Base-by-base conservation (phyloP, 139 green algal genomes). In the Gonium pectorale region DNA sequence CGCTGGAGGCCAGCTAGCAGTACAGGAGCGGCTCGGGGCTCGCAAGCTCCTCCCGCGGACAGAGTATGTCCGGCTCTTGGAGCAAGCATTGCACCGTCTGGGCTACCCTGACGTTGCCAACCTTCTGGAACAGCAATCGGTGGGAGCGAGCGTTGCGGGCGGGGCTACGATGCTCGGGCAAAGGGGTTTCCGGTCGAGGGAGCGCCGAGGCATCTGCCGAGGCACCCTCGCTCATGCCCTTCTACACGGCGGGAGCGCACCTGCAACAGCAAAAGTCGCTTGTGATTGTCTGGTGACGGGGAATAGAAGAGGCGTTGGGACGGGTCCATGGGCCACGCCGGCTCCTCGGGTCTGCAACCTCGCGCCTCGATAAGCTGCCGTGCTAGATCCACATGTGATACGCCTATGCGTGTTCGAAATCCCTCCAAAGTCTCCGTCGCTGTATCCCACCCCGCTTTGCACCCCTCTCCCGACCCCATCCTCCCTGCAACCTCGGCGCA, bases 1-100 rank as follows among this genome's bases (percentile, higher is more conserved):
- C 17, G 46, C 35, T 13, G 72, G 49, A 17, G 72, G 51, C 9
- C 75, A 82, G 41, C 75, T 60, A 2, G 49, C 41, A 19, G 77
- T 73, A 1, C 41, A 79, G 31, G 67, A 80, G 44, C 63, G 74
- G 0, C 60, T 94, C 2, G 93, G 93, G 1, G 70, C 86, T 3
- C 62, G 69, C 2, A 37, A 69, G 49, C 85, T 93, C 15, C 92
- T 96, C 67, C 90, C 93, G 78, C 66, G 91, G 3, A 71, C 44
- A 0, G 94, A 98, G 79, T 98, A 93, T 54, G 81, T 98, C 1
- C 87, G 95, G 7, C 66, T 98, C 0, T 68, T 98, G 29, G 86
- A 97, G 81, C 95, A 98, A 73, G 90, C 92, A 8, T 68, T 98
- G 41, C 63, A 86, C 7, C 66, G 86, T 0, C 88, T 98, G 31